phyloP scores from a whole-genome alignment of 176 grass and related monocot species.

The Alopecurus myosuroides region DNA sequence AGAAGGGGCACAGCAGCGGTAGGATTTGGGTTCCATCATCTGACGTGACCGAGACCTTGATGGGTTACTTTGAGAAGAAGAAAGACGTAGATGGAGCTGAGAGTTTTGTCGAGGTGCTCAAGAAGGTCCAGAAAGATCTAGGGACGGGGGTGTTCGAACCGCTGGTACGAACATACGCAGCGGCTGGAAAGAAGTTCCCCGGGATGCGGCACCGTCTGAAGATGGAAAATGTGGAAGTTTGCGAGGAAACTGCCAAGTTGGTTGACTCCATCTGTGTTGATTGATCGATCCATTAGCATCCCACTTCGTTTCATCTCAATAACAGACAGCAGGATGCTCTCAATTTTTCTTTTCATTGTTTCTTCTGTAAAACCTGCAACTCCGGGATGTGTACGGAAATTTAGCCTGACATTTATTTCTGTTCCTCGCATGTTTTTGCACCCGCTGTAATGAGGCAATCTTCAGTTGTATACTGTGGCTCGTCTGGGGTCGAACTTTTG shows the following conservation, averaged over 20 bases:
- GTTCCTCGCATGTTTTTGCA: background rate
- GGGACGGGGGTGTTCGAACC: slow-evolving; percentile 52
- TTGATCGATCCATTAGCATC: background rate
- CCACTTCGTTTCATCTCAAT: slow-evolving; percentile 8
- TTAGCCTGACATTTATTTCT: background rate
- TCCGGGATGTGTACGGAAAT: slow-evolving; percentile 6
- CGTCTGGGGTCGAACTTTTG: background rate
- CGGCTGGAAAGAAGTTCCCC: slow-evolving; percentile 62
- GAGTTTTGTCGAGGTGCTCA: slow-evolving; percentile 53
- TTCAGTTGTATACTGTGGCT: background rate
- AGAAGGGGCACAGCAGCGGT: slow-evolving; percentile 71
- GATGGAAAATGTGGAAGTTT: slow-evolving; percentile 59
- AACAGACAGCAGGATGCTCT: slow-evolving; percentile 24
- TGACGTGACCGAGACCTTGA: slow-evolving; percentile 43
- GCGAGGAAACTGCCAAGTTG: slow-evolving; percentile 39
- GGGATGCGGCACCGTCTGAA: slow-evolving; percentile 75
- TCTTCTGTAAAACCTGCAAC: slow-evolving; percentile 10
- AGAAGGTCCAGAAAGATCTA: slow-evolving; percentile 51
- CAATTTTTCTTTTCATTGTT: background rate
- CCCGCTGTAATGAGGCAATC: background rate
- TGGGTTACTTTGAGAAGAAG: slow-evolving; percentile 59
- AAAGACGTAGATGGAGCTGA: slow-evolving; percentile 69
- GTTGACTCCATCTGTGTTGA: slow-evolving; percentile 52
- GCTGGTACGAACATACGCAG: slow-evolving; percentile 53
- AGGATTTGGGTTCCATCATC: slow-evolving; percentile 56